A percentile compares a stretch with the other conserved stretches of the same genome.
These are phyloP conservation scores for Xylariaceae sp. DNA, from an alignment of 2,329 filamentous ascomycete species.

Conservation along the genomic window DNA sequence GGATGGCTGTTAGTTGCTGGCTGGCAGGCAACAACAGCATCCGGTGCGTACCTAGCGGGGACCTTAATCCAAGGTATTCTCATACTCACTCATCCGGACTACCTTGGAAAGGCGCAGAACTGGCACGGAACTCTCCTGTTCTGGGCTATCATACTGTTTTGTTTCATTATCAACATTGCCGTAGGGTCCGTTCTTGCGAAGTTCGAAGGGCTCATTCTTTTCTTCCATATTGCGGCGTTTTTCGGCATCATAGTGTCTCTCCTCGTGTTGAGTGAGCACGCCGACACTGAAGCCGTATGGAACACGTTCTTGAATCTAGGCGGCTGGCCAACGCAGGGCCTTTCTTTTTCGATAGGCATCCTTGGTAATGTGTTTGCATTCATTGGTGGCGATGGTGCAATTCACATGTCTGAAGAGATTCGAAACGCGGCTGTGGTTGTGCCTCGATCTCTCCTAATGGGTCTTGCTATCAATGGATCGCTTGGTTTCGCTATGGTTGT, in stretches of 20 bases:
- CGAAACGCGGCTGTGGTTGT: constrained; percentile 55
- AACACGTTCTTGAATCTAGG: constrained; percentile 55
- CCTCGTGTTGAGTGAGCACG: constrained; percentile 43
- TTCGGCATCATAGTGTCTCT: constrained; percentile 40
- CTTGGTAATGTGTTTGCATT: constrained; percentile 36
- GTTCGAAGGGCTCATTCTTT: constrained; percentile 48
- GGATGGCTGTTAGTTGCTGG: constrained; percentile 33
- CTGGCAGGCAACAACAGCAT: constrained; percentile 27
- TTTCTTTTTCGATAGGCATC: constrained; percentile 39
- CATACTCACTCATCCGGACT: constrained; percentile 23
- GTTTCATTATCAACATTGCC: constrained; percentile 47
- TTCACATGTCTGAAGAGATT: constrained; percentile 52
- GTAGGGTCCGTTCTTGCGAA: constrained; percentile 39
- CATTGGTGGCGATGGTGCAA: constrained; percentile 48
- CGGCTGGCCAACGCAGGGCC: constrained; percentile 52
- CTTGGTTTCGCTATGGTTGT: constrained; percentile 62
- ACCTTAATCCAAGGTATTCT: constrained; percentile 31
- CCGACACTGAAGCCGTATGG: constrained; percentile 51
- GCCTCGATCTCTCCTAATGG: constrained; percentile 56
- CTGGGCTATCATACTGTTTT: constrained; percentile 50
- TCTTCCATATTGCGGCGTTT: constrained; percentile 48
- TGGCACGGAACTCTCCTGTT: constrained; percentile 31
- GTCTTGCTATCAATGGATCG: constrained; percentile 55
- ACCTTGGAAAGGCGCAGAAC: constrained; percentile 15
- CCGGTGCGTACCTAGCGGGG: constrained; percentile 22